phyloP scores from a whole-genome alignment of 2,329 filamentous ascomycete species.

The Rasamsonia emersonii region DNA sequence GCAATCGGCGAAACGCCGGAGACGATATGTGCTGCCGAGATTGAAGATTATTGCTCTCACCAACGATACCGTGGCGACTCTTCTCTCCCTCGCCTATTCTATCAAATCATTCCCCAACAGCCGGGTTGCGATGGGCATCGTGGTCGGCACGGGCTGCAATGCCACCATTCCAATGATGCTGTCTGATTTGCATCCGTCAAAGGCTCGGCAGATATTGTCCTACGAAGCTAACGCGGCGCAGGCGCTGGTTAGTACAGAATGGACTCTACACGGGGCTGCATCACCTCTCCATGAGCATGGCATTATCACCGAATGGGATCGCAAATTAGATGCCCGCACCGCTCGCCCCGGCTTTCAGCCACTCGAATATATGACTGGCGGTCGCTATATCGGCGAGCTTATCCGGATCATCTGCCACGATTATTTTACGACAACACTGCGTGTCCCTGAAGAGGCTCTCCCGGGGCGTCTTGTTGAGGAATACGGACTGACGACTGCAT shows the following conservation, averaged over 20 bases:
- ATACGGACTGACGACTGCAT: constrained; percentile 5
- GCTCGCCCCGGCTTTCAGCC: constrained; percentile 7
- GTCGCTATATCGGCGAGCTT: constrained; percentile 8
- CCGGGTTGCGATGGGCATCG: constrained; percentile 9
- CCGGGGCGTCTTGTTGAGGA: constrained; percentile 2
- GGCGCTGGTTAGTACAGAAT: constrained; percentile 9
- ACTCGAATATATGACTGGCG: constrained; percentile 8
- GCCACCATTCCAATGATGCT: constrained; percentile 9
- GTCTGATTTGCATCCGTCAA: constrained; percentile 7
- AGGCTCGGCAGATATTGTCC: constrained; percentile 2
- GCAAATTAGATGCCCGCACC: constrained; percentile 5
- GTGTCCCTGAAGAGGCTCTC: constrained; percentile 4
- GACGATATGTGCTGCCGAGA: constrained; percentile 6
- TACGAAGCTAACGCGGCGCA: constrained; percentile 6
- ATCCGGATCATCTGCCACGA: constrained; percentile 7
- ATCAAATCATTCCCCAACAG: constrained; percentile 11
- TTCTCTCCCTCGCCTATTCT: constrained; percentile 9
- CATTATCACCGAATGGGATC: constrained; percentile 8
- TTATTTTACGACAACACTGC: constrained; percentile 7
- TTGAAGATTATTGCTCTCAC: constrained; percentile 8
- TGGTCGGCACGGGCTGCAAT: constrained; percentile 8
- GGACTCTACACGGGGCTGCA: constrained; percentile 7
- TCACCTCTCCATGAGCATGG: constrained; percentile 6
- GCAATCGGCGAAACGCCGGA: constrained; percentile 6
- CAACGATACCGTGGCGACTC: constrained; percentile 8